Base-by-base conservation (phyloP, 108 stramenopile genomes). In the Cyclotella atomus region DNA sequence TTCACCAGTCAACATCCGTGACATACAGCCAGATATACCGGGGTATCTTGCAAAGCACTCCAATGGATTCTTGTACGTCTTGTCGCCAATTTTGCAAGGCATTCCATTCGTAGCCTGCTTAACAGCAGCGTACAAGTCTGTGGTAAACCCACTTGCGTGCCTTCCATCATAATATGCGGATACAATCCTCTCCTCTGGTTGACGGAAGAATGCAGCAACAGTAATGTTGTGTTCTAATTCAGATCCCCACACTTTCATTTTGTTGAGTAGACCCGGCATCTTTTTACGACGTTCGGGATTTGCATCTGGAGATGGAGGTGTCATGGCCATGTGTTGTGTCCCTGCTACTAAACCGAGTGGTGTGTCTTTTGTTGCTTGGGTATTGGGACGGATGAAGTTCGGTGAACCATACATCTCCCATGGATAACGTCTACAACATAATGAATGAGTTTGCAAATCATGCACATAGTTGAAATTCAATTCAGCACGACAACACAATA, bases 391-490 rank as follows among this genome's bases (percentile, higher is more conserved):
- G 43, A 75, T 70, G 43, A 79, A 34, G 33, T 81, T 81, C 0
- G 69, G 80, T 0, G 80, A 73, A 20, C 80, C 80, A 46, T 81
- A 81, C 46, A 81, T 56, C 41, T 81, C 80, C 80, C 80, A 81
- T 33, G 80, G 80, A 63, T 81, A 81, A 44, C 80, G 73, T 65
- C 64, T 65, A 29, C 2, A 65, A 47, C 23, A 3, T 20, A 47
- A 44, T 43, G 36, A 62, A 23, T 20, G 23, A 41, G 17, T 14
- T 14, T 8, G 6, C 21, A 5, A 14, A 41, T 43, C 1, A 62
- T 24, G 16, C 15, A 24, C 41, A 41, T 1, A 43, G 17, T 21
- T 1, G 12, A 1, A 15, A 24, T 38, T 19, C 15, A 32, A 27
- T n/a, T n/a, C n/a, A n/a, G n/a, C n/a, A n/a, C n/a, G n/a, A n/a